These are phyloP conservation scores for Clonostachys chloroleuca DNA, from an alignment of 2,329 filamentous ascomycete species.

Conservation along the genomic window DNA sequence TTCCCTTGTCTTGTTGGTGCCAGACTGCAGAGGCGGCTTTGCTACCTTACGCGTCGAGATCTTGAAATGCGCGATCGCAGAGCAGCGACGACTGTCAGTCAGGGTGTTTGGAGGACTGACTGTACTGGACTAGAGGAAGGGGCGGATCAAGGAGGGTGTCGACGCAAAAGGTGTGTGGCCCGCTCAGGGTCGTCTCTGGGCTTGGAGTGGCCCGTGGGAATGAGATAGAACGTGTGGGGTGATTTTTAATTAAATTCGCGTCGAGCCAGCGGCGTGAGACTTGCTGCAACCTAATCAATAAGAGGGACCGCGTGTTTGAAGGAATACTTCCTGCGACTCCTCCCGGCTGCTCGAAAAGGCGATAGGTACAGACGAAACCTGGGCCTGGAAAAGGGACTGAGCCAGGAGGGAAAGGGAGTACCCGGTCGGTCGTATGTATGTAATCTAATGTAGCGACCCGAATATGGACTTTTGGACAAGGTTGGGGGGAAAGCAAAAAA, in stretches of 20 bases:
- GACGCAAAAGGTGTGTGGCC: not conserved
- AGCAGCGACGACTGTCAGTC: too few relatives aligned
- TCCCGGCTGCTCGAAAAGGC: not conserved
- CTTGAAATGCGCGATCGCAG: too few relatives aligned
- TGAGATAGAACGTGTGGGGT: constrained; percentile 1
- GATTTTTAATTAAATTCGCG: constrained; percentile 27
- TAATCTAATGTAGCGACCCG: not conserved
- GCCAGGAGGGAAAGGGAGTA: not conserved
- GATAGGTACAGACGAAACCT: not conserved
- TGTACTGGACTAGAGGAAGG: not conserved
- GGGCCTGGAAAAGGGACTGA: not conserved
- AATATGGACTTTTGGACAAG: not conserved
- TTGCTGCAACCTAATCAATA: too few relatives aligned
- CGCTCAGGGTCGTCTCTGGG: too few relatives aligned
- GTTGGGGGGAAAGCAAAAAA: not conserved
- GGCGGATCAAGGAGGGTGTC: not conserved
- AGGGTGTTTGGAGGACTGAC: too few relatives aligned
- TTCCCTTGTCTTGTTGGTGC: too few relatives aligned
- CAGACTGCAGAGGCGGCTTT: too few relatives aligned
- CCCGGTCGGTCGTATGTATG: not conserved
- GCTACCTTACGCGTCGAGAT: too few relatives aligned
- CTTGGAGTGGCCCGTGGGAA: too few relatives aligned
- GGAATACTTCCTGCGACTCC: not conserved
- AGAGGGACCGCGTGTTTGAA: not conserved
- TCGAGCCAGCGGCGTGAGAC: constrained; percentile 5